These are phyloP conservation scores for Cladosporium velox DNA, from an alignment of 2,329 filamentous ascomycete genomes.

Conservation along the genomic window DNA sequence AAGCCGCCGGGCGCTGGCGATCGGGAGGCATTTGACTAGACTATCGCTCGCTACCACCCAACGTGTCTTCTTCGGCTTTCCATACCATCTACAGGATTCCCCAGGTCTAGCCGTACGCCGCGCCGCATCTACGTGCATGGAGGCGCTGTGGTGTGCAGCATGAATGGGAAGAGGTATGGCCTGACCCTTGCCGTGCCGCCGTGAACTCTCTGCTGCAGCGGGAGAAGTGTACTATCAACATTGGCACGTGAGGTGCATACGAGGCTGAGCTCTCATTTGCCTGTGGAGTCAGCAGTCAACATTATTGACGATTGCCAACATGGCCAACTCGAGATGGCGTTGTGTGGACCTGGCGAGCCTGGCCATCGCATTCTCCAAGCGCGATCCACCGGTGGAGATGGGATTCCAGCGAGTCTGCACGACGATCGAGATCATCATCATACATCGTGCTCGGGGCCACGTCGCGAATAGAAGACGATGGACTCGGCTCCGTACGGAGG, in stretches of 20 bases:
- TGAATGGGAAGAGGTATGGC: background rate
- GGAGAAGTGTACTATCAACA: background rate
- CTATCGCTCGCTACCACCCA: conserved; percentile 2
- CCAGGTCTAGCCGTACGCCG: conserved; percentile 7
- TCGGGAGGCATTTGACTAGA: background rate
- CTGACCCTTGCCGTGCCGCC: conserved; percentile 2
- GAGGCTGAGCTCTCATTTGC: background rate
- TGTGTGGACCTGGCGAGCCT: background rate
- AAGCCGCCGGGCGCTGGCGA: conserved; percentile 2
- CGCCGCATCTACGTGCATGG: conserved; percentile 5
- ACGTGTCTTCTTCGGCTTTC: conserved; percentile 14
- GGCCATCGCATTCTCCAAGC: conserved; percentile 12
- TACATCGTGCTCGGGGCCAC: background rate
- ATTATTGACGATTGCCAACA: background rate
- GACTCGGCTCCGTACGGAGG: conserved; percentile 7
- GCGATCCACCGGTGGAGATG: conserved; percentile 9
- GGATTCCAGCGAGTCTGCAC: conserved; percentile 4
- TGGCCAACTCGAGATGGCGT: background rate
- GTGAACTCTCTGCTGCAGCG: background rate
- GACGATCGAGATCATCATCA: conserved; percentile 16
- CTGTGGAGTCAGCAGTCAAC: background rate
- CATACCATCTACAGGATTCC: conserved; percentile 1
- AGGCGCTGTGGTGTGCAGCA: background rate
- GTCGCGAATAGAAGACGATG: conserved; percentile 5
- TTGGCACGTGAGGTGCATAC: background rate